Percentiles rank a stretch among this genome's conserved stretches.
These are phyloP conservation scores for Xylaria longipes DNA, from an alignment of 495 filamentous ascomycete genomes.

Conservation along the genomic window DNA sequence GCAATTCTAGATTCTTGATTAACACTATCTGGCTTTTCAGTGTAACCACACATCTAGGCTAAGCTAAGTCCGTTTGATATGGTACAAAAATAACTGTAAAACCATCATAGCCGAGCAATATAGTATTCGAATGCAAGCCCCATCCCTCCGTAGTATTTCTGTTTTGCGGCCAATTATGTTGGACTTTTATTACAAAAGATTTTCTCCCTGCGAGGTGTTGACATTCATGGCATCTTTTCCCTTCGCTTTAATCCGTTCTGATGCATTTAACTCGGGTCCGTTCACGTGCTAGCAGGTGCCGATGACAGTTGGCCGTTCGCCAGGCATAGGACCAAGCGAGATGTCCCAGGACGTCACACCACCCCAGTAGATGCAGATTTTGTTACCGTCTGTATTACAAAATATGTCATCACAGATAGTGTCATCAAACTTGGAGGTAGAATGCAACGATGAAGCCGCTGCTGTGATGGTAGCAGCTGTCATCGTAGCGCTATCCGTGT, in stretches of 20 bases:
- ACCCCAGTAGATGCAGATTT: slow-evolving; percentile 39
- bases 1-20: background rate
- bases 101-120: background rate
- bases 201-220: background rate
- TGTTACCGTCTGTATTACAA: slow-evolving; percentile 32
- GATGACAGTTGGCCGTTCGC: slow-evolving; percentile 34
- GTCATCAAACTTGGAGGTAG: slow-evolving; percentile 24
- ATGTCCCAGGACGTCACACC: slow-evolving; percentile 39
- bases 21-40: background rate
- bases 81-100: background rate
- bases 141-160: background rate
- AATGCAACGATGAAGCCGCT: background rate
- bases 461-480: slow-evolving; percentile 19
- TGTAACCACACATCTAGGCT: background rate
- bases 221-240: background rate
- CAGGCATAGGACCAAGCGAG: slow-evolving; percentile 37
- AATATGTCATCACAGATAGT: slow-evolving; percentile 35
- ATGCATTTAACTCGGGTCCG: too few species aligned
- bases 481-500: background rate
- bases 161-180: background rate
- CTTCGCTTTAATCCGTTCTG: background rate
- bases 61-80: background rate
- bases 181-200: background rate
- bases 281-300: slow-evolving; percentile 30
- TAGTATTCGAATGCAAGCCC: background rate